A percentile compares a stretch with the other conserved stretches of the same genome.
phyloP scores from a whole-genome alignment of 208 protist genomes.

The Histomonas meleagridis region DNA sequence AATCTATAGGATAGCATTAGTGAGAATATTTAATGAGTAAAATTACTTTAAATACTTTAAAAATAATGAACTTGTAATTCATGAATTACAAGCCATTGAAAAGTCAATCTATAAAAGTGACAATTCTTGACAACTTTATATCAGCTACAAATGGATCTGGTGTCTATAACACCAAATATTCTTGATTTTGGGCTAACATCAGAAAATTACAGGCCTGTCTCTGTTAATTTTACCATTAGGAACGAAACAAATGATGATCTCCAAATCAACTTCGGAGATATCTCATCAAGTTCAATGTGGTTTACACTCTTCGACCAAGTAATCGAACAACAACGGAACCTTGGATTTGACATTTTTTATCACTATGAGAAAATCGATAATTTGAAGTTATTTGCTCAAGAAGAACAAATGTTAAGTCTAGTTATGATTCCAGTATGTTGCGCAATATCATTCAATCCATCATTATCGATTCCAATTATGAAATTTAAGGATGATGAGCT shows the following conservation, averaged over 20 bases:
- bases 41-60: no score
- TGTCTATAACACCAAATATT: no score
- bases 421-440: background rate
- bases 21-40: no score
- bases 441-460: background rate
- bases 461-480: background rate
- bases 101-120: no score
- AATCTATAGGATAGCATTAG: no score
- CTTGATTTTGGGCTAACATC: background rate
- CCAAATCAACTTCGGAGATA: background rate
- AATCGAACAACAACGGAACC: background rate
- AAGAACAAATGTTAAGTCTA: background rate
- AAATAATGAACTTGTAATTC: no score
- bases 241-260: background rate
- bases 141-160: no score
- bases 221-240: background rate
- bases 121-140: no score
- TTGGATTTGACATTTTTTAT: conserved; percentile 26
- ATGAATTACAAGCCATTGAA: no score
- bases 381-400: background rate
- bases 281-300: background rate
- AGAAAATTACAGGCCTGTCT: background rate
- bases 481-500: background rate
- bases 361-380: background rate
- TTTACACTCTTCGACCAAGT: background rate